Evolutionary conservation across 2,329 filamentous ascomycete genomes (phyloP).

Genomic region (Metarhizium rileyi): DNA sequence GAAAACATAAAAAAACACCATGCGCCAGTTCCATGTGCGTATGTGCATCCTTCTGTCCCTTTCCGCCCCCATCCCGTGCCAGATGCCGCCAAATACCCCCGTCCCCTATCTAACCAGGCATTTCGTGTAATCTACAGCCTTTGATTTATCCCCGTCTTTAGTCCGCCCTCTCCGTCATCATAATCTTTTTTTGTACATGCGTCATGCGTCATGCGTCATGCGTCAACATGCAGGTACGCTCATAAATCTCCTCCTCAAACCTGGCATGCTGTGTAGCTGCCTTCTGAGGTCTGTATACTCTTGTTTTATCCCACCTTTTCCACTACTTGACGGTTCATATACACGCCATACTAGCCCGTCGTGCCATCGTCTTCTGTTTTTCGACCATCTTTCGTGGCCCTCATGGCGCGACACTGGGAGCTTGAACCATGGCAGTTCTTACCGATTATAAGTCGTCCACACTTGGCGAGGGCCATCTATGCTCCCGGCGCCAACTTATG

Average conservation of each 20-base stretch:
- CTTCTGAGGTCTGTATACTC: not conserved
- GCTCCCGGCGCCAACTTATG: constrained; percentile 10
- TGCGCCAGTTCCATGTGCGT: constrained; percentile 6
- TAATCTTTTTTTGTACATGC: not conserved
- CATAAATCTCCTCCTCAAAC: not conserved
- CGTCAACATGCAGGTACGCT: not conserved
- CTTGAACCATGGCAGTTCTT: not conserved
- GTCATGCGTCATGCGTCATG: not conserved
- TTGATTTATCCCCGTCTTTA: not conserved
- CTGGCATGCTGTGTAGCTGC: not conserved
- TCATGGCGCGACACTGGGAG: not conserved
- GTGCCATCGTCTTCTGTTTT: not conserved
- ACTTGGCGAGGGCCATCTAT: not conserved
- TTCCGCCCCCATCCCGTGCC: not conserved
- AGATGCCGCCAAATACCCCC: constrained; percentile 2
- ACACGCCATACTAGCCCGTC: too few species aligned
- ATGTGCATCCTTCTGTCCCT: not conserved
- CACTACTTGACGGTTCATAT: not conserved
- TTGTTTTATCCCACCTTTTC: not conserved
- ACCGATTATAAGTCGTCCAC: not conserved
- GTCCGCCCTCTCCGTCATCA: not conserved
- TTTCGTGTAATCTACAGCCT: not conserved
- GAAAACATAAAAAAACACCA: too few species aligned
- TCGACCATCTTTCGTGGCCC: not conserved
- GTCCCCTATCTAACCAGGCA: constrained; percentile 2